These are phyloP conservation scores for Pholiota molesta DNA, from an alignment of 768 basidiomycete species.

Conservation along the genomic window DNA sequence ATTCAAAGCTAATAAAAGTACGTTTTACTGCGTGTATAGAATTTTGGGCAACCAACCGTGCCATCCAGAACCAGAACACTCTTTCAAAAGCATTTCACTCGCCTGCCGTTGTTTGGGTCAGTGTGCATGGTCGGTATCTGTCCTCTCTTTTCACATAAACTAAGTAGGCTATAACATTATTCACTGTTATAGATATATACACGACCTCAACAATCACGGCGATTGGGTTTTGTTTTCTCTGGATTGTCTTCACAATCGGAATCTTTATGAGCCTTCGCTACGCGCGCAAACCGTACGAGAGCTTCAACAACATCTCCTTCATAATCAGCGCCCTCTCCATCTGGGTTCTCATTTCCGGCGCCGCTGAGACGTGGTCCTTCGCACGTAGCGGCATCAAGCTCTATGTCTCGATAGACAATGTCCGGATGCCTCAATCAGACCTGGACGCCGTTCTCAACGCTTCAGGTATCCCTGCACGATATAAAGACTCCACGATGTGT, in stretches of 20 bases:
- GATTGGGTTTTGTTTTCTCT: constrained; percentile 1
- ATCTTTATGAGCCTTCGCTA: background rate
- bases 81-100: background rate
- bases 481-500: background rate
- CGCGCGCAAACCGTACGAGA: background rate
- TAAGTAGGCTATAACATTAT: background rate
- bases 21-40: background rate
- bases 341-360: background rate
- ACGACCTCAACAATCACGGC: background rate
- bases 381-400: background rate
- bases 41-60: background rate
- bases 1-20: background rate
- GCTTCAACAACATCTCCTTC: background rate
- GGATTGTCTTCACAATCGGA: background rate
- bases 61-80: background rate
- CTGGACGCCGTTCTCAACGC: background rate
- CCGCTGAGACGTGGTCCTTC: constrained; percentile 4
- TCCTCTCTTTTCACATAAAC: background rate
- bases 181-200: background rate
- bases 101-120: constrained; percentile 5
- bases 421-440: background rate
- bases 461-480: background rate
- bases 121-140: background rate
- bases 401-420: background rate
- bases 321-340: background rate